A percentile compares a stretch with the other conserved stretches of the same genome.
Evolutionary conservation across 768 basidiomycete genomes (phyloP).

Genomic region (Lactarius vividus): DNA sequence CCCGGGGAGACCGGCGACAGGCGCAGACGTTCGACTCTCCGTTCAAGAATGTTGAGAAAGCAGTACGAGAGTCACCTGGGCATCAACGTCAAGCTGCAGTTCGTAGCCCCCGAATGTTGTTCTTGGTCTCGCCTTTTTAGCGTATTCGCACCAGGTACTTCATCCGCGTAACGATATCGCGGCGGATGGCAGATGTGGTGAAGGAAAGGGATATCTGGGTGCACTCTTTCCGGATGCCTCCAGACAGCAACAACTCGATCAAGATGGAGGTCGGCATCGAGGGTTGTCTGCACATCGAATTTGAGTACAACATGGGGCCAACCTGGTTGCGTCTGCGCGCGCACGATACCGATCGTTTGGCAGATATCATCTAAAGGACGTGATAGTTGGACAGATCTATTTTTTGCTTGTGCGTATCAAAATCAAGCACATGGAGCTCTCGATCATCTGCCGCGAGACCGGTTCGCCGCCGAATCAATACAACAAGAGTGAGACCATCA

Average conservation of each 20-base stretch:
- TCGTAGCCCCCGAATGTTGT: conserved; percentile 31
- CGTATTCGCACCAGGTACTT: conserved; percentile 64
- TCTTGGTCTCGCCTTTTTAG: not conserved
- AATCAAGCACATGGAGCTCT: conserved; percentile 99
- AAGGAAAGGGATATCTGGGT: conserved; percentile 98
- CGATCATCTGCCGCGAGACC: conserved; percentile 95
- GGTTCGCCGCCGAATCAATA: conserved; percentile 98
- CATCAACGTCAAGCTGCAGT: conserved; percentile 98
- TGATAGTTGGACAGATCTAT: conserved; percentile 99
- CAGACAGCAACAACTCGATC: conserved; percentile 92
- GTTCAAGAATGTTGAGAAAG: conserved; percentile 99
- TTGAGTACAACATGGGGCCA: conserved; percentile 86
- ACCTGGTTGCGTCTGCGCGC: conserved; percentile 33
- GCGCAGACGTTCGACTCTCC: conserved; percentile 95
- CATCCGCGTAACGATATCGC: conserved; percentile 83
- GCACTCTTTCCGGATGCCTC: conserved; percentile 97
- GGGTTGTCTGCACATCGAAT: conserved; percentile 97
- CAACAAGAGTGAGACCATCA: conserved; percentile 98
- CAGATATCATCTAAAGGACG: conserved; percentile 98
- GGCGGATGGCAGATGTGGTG: conserved; percentile 87
- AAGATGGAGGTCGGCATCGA: conserved; percentile 99
- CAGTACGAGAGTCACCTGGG: conserved; percentile 98
- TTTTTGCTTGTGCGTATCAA: conserved; percentile 98
- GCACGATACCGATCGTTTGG: no score
- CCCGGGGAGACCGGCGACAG: conserved; percentile 93